Evolutionary conservation across 768 basidiomycete species (phyloP), one percentile per base, ranked within the genome.

Genomic region (Lactarius hengduanensis): DNA sequence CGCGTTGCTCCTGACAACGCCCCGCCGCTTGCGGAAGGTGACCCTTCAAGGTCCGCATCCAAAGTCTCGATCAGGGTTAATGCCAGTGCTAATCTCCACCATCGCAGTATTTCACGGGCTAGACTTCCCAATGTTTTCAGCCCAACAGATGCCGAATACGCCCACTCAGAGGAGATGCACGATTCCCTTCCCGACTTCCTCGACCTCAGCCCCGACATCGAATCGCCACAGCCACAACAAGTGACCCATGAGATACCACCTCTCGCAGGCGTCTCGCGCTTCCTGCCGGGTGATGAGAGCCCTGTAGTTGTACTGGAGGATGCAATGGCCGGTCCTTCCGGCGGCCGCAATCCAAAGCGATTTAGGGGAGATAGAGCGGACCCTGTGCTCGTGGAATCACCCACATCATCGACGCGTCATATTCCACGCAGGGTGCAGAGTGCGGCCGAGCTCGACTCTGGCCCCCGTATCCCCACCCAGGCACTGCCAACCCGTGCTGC

Each of bases 171-270:
- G 36, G 68, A 65, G 40, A 43, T 65, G 53, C 67, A 57, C 10
- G 68, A 66, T 3, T 40, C 56, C 43, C 64, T 71, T 20, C 64
- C 68, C 41, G 62, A 71, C 55, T 69, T 71, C 32, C 68, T 71
- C 59, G 70, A 71, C 53, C 64, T 69, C 32, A 26, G 58, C 26
- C 1, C 59, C 16, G 67, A 64, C n/a, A 3, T 38, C 26, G 62
- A 68, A 20, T 16, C 32, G 7, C 59, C 58, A 16, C 45, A 30
- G 10, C 59, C 58, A n/a, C 45, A 22, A 26, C 43, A 36, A n/a
- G 13, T 36, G 11, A 15, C 47, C 22, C 26, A 54, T 6, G 59
- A 26, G 10, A 22, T 61, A n/a, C 45, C 40, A 5, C 26, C 45
- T 2, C 20, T 41, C 5, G 40, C 43, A 2, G 32, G 43, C 20